Evolutionary conservation across 257 asterid genomes (phyloP).

Genomic region (Plantago ovata): DNA sequence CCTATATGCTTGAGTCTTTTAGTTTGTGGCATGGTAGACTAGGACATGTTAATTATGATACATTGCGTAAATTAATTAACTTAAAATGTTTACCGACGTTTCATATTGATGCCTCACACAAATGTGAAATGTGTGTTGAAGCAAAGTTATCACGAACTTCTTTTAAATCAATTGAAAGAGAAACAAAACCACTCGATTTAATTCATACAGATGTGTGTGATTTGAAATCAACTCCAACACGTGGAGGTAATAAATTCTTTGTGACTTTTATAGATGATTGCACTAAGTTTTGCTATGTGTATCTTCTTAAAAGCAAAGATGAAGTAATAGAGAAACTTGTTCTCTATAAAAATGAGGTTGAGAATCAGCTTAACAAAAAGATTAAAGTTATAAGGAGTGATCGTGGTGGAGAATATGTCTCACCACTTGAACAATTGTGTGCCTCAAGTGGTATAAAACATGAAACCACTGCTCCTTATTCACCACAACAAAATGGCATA

Average conservation of each 20-base stretch:
- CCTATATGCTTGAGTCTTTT: not conserved
- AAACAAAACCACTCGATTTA: not conserved
- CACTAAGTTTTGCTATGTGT: not conserved
- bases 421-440: not conserved
- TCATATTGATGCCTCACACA: too few relatives aligned
- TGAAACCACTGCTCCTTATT: not conserved
- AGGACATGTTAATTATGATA: too few relatives aligned
- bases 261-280: conserved; percentile 9
- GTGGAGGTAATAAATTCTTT: not conserved
- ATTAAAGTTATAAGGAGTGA: not conserved
- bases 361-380: too few relatives aligned
- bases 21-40: too few relatives aligned
- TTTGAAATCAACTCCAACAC: too few relatives aligned
- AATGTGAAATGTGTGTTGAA: too few relatives aligned
- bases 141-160: not conserved
- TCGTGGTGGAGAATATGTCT: not conserved
- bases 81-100: too few relatives aligned
- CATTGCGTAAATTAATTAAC: too few relatives aligned
- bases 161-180: not conserved
- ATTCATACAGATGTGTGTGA: not conserved
- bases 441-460: not conserved
- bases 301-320: too few relatives aligned
- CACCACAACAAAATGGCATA: not conserved
- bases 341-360: too few relatives aligned
- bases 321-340: too few relatives aligned